These are phyloP conservation scores for Microcos paniculata DNA, from an alignment of 345 rosid species.

Conservation along the genomic window DNA sequence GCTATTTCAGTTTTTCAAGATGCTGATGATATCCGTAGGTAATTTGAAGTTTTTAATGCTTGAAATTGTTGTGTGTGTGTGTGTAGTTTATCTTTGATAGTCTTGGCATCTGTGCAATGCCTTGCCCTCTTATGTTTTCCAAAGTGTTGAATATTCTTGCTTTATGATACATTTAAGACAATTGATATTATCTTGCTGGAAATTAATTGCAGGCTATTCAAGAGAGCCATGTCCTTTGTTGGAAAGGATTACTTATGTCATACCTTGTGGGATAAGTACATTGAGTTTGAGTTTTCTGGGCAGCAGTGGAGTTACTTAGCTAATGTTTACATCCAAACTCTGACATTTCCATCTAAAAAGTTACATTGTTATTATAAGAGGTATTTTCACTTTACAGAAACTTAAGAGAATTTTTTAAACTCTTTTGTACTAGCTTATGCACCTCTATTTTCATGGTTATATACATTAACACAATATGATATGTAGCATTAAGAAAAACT, in stretches of 20 bases:
- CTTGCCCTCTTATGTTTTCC: not conserved
- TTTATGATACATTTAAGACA: not conserved
- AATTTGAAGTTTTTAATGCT: slow-evolving; percentile 11
- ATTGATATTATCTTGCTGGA: not conserved
- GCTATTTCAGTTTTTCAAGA: slow-evolving; percentile 58
- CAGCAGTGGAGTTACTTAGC: slow-evolving; percentile 73
- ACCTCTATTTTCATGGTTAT: not conserved
- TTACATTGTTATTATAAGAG: slow-evolving; percentile 62
- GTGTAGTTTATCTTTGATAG: not conserved
- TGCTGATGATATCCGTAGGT: slow-evolving; percentile 75
- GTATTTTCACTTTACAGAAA: slow-evolving; percentile 31
- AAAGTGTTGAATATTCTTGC: slow-evolving; percentile 6
- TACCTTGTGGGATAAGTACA: slow-evolving; percentile 75
- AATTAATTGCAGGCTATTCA: slow-evolving; percentile 60
- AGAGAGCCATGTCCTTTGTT: slow-evolving; percentile 69
- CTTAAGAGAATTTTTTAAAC: not conserved
- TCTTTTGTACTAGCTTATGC: slow-evolving; percentile 1
- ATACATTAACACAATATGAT: not conserved
- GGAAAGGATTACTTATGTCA: slow-evolving; percentile 82
- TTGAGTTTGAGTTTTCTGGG: slow-evolving; percentile 59
- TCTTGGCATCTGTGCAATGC: not conserved
- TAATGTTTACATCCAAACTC: slow-evolving; percentile 56
- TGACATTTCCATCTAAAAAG: slow-evolving; percentile 76
- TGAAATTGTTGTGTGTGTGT: not conserved
- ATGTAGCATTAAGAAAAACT: not conserved